These are phyloP conservation scores for Leishmania guyanensis DNA, from an alignment of 208 protist genomes.

Conservation along the genomic window DNA sequence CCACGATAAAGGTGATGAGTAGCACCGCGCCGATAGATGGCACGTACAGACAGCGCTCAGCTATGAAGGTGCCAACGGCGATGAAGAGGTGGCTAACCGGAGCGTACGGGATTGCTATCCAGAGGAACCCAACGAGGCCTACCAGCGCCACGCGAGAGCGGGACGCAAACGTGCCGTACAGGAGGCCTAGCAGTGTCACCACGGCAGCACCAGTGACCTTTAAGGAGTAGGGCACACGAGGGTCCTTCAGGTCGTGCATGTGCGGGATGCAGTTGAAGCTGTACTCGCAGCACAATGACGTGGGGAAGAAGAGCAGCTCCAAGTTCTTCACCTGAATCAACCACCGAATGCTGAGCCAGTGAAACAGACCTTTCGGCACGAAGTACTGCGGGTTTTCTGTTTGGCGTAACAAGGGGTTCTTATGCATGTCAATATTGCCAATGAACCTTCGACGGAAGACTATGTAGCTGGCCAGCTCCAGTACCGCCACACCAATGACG, in stretches of 20 bases:
- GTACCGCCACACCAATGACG: conserved; percentile 18
- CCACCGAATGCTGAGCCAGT: conserved; percentile 54
- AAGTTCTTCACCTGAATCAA: conserved; percentile 84
- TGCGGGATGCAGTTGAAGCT: conserved; percentile 88
- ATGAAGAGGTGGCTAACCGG: conserved; percentile 89
- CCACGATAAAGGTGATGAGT: conserved; percentile 29
- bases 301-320: conserved; percentile 82
- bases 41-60: conserved; percentile 88
- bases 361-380: conserved; percentile 30
- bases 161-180: conserved; percentile 25
- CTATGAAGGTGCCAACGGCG: conserved; percentile 80
- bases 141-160: conserved; percentile 22
- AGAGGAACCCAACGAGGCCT: conserved; percentile 39
- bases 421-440: conserved; percentile 47
- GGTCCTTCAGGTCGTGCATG: conserved; percentile 41
- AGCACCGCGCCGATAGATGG: conserved; percentile 44
- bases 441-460: conserved; percentile 51
- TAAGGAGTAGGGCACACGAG: conserved; percentile 35
- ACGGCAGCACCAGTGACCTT: conserved; percentile 20
- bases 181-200: not conserved
- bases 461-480: conserved; percentile 50
- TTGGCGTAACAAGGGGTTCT: conserved; percentile 56
- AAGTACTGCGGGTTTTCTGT: conserved; percentile 88
- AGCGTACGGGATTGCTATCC: conserved; percentile 74
- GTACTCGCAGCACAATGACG: conserved; percentile 87